Percentiles rank a stretch among this genome's conserved stretches.
Evolutionary conservation across 306 rosid species (phyloP).

Genomic region (Chamaecrista fasciculata): DNA sequence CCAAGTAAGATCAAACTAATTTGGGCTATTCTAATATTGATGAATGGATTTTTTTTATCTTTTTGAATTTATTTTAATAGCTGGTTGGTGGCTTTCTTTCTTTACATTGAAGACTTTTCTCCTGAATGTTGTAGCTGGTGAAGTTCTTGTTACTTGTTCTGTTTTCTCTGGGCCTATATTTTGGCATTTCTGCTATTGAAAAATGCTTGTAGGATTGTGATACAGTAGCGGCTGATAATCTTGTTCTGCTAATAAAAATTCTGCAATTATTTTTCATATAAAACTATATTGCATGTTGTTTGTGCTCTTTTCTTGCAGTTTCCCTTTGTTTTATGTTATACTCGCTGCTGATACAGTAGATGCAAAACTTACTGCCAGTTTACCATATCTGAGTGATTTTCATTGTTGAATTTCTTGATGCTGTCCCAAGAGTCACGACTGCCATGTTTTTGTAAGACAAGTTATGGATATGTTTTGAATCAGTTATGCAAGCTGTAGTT

Average conservation of each 20-base stretch:
- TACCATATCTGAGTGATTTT: background rate
- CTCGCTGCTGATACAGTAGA: constrained; percentile 5
- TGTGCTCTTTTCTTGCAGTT: constrained; percentile 4
- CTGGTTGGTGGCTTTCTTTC: constrained; percentile 10
- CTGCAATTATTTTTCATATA: background rate
- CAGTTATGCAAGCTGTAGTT: background rate
- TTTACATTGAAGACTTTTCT: constrained; percentile 10
- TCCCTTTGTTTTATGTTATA: constrained; percentile 18
- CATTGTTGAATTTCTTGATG: background rate
- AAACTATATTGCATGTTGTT: background rate
- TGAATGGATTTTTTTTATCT: background rate
- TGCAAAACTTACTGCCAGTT: constrained; percentile 1
- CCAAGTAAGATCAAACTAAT: constrained; percentile 62
- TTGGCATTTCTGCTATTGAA: constrained; percentile 1
- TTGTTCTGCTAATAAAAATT: constrained; percentile 16
- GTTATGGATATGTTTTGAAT: background rate
- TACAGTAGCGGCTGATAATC: constrained; percentile 7
- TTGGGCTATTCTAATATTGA: background rate
- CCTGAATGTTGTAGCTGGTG: constrained; percentile 1
- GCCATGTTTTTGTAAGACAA: background rate
- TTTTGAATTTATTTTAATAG: background rate
- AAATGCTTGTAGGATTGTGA: background rate
- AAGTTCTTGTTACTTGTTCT: constrained; percentile 22
- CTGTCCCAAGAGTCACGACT: too few species aligned
- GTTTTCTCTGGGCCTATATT: constrained; percentile 13